Conservation (phyloP, 257 asterid species). For the Salvia splendens region DNA sequence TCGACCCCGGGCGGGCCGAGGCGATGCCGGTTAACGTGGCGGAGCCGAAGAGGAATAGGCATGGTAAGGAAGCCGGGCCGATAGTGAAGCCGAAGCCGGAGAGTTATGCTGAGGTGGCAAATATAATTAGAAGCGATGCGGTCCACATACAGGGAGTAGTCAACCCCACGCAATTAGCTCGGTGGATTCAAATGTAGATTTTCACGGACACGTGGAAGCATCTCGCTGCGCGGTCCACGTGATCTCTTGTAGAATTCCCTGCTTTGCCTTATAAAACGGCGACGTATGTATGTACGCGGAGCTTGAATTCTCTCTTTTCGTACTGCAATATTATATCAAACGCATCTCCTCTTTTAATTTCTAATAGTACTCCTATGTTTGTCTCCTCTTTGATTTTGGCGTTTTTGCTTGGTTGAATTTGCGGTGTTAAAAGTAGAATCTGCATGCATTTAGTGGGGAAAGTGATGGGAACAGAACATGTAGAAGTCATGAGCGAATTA, state of each 20-base stretch:
- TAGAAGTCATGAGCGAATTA: background rate
- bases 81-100: conserved; percentile 38
- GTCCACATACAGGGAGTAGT: conserved; percentile 69
- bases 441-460: conserved; percentile 23
- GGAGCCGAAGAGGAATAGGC: conserved; percentile 41
- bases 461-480: background rate
- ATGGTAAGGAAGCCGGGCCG: conserved; percentile 35
- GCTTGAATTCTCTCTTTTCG: background rate
- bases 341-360: background rate
- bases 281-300: conserved; percentile 15
- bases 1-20: conserved; percentile 59
- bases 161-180: conserved; percentile 65
- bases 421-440: background rate
- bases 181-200: conserved; percentile 67
- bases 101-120: conserved; percentile 65
- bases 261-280: background rate
- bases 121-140: conserved; percentile 53
- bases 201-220: conserved; percentile 27
- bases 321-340: background rate
- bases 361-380: too few species aligned
- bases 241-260: conserved; percentile 11
- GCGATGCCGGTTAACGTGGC: conserved; percentile 36
- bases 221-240: conserved; percentile 22
- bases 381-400: too few species aligned
- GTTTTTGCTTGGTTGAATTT: background rate